Base-by-base conservation (phyloP, 495 filamentous ascomycete genomes). In the Aspergillus cristatus region DNA sequence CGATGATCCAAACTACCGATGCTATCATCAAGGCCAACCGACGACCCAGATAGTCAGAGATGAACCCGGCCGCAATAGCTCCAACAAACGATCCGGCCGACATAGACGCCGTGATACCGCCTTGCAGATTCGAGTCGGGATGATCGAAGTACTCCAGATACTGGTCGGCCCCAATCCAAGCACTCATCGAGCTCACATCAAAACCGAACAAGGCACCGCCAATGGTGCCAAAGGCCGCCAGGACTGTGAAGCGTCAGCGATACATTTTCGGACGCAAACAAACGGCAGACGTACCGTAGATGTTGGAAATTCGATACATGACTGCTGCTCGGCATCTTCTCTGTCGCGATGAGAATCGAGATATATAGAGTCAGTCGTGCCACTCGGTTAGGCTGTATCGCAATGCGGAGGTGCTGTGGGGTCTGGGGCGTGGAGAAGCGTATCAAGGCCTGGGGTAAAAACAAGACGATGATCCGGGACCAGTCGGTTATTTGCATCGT, bases 1-100 rank as follows among this genome's bases (percentile, higher is more conserved):
- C 82, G 26, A 78, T 58, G 15, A 88, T 67, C 82, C 82, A 86
- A 47, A 74, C 78, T 7, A 83, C 30, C 42, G 77, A 85, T 8
- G 78, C 78, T 38, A 80, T 64, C 58, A 79, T 68, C 32, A 84
- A 68, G 22, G 81, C 54, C 36, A 77, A 72, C 12, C 79, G 72
- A 25, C 82, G 76, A 4, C 82, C 79, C 28, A 74, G 60, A 41
- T 65, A 71, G 58, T 88, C 78, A 1, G 81, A 82, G 7, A 84
- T 52, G 34, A 71, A 74, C 5, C 81, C 81, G 2, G 81, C 79
- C 35, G 70, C 64, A 26, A 79, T 54, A 12, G 78, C 74, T 32
- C 80, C 81, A 17, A 77, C 58, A 22, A 84, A 72, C 14, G 77
- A 83, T 8, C 81, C 81, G 3, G 74, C 80, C 8, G 79, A 78